Conservation (phyloP, 2,329 filamentous ascomycete species). For the Elsinoe fawcettii region DNA sequence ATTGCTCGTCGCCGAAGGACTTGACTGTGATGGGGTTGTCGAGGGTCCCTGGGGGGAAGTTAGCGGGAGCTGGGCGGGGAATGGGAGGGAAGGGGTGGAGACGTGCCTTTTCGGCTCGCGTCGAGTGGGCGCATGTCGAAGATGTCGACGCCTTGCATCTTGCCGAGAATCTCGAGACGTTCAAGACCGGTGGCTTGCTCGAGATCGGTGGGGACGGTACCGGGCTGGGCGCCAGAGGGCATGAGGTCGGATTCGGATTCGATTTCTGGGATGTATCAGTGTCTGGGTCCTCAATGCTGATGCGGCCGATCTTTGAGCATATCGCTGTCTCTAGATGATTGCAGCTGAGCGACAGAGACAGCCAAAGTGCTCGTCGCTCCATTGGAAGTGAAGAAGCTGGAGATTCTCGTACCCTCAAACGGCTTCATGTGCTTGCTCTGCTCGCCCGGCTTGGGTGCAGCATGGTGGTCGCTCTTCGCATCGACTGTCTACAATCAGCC, state of each 20-base stretch:
- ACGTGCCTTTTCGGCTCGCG: slow-evolving; percentile 72
- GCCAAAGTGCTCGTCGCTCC: neutral
- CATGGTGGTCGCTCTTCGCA: slow-evolving; percentile 21
- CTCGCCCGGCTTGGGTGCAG: slow-evolving; percentile 33
- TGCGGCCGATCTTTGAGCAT: neutral
- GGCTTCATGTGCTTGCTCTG: slow-evolving; percentile 36
- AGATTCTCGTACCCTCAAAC: slow-evolving; percentile 34
- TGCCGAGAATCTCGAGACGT: slow-evolving; percentile 96
- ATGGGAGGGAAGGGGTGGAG: neutral
- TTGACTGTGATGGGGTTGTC: slow-evolving; percentile 84
- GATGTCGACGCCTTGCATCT: slow-evolving; percentile 96
- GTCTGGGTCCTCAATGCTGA: no score
- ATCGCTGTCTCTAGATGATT: neutral
- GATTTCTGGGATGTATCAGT: slow-evolving; percentile 60
- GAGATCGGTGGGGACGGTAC: slow-evolving; percentile 84
- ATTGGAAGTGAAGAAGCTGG: neutral
- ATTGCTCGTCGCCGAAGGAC: slow-evolving; percentile 92
- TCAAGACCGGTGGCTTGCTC: slow-evolving; percentile 96
- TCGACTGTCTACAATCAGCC: slow-evolving; percentile 24
- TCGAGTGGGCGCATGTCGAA: slow-evolving; percentile 98
- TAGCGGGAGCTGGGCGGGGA: slow-evolving; percentile 4
- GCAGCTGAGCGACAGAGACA: neutral
- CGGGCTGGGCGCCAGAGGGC: slow-evolving; percentile 69
- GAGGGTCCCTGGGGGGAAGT: slow-evolving; percentile 58
- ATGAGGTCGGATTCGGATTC: slow-evolving; percentile 74